Percentiles rank a stretch among this genome's conserved stretches.
These are phyloP conservation scores for Schwanniomyces vanrijiae DNA, from an alignment of 805 yeast species.

Conservation along the genomic window DNA sequence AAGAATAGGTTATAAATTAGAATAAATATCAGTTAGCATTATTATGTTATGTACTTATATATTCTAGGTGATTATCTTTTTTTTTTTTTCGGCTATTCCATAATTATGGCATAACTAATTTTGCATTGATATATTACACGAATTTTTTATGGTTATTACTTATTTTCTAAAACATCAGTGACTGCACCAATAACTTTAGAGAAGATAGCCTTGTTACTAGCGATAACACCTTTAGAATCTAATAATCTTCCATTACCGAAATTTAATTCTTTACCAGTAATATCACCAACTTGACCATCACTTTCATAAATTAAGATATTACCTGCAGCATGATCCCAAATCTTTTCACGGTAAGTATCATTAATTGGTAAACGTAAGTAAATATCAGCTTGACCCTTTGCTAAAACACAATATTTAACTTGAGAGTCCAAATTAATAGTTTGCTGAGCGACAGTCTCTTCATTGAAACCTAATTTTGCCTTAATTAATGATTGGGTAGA, in stretches of 20 bases:
- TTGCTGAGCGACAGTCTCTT: constrained; percentile 55
- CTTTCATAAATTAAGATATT: constrained; percentile 82
- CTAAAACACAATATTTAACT: constrained; percentile 89
- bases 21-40: neutral
- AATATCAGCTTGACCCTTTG: constrained; percentile 90
- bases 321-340: constrained; percentile 99
- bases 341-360: constrained; percentile 80
- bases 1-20: no score
- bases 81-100: neutral
- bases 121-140: neutral
- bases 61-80: neutral
- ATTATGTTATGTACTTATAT: neutral
- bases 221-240: constrained; percentile 89
- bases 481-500: constrained; percentile 81
- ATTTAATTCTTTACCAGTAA: constrained; percentile 69
- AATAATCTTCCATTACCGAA: constrained; percentile 86
- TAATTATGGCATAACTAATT: neutral
- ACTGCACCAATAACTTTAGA: constrained; percentile 51
- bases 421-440: constrained; percentile 90
- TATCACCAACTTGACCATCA: constrained; percentile 87
- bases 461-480: constrained; percentile 42
- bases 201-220: constrained; percentile 58
- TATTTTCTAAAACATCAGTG: constrained; percentile 1
- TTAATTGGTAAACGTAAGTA: constrained; percentile 85
- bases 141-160: neutral